Base-by-base conservation (phyloP, 192 early-diverging fungal species). In the Umbelopsis sp. region DNA sequence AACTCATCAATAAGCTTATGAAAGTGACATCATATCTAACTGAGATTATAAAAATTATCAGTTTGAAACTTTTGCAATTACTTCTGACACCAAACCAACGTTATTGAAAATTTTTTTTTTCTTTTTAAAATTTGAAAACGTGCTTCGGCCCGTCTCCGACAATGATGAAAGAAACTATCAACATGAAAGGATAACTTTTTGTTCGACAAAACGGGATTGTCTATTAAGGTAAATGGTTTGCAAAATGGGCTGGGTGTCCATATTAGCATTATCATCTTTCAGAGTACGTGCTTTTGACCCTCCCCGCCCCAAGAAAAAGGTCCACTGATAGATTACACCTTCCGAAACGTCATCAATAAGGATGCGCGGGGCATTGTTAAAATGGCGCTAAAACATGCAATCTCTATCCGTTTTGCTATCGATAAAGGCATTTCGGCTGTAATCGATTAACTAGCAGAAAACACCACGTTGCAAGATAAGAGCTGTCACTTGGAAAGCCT, bases 61-160 rank as follows among this genome's bases (percentile, higher is more conserved):
- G 17, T 62, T 34, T 62, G 56, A 62, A 34, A 62, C 56, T 31
- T 29, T 62, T 36, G 16, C 56, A 62, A 62, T 34, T 62, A 29
- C 16, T 12, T 62, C 34, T 20, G 14, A 32, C 17, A 4, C n/a
- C 56, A 34, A 29, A 62, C 2, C 10, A 62, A 62, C 4, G 22
- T 26, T 29, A 54, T n/a, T 26, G n/a, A 34, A 34, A n/a, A n/a
- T n/a, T n/a, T n/a, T n/a, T n/a, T n/a, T n/a, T n/a, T n/a, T n/a
- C n/a, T n/a, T n/a, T 29, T 34, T 20, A 29, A 62, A 62, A 32
- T 20, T 20, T 12, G 34, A 59, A 34, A 62, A 62, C 26, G 56
- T 62, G 56, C 56, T 36, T 62, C 56, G 56, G 56, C 16, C 56
- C 56, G 56, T 62, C 56, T 62, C 56, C 56, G 56, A 62, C 38